A percentile compares a stretch with the other conserved stretches of the same genome.
Conservation (phyloP, 495 filamentous ascomycete genomes). For the Daldinia decipiens region DNA sequence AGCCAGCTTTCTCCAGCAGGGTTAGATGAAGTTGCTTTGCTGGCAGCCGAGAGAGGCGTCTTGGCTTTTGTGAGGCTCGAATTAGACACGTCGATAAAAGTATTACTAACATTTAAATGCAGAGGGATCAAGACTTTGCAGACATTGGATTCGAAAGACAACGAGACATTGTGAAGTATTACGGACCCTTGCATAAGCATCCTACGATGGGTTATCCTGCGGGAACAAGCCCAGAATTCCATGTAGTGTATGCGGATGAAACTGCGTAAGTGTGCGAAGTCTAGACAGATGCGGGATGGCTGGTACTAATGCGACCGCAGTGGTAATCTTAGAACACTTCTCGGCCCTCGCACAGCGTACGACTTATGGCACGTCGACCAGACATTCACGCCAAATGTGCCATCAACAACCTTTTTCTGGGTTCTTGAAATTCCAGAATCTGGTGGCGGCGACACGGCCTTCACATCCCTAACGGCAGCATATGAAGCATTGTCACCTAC, state of each 20-base stretch:
- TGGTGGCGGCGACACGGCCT: slow-evolving; percentile 72
- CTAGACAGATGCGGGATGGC: slow-evolving; percentile 48
- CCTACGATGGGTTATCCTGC: slow-evolving; percentile 25
- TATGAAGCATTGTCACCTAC: slow-evolving; percentile 66
- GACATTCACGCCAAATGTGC: slow-evolving; percentile 71
- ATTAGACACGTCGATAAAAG: neutral
- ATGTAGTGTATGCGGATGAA: slow-evolving; percentile 64
- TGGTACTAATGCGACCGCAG: slow-evolving; percentile 68
- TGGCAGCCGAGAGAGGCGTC: neutral
- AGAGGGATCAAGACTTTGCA: neutral
- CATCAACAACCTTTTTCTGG: slow-evolving; percentile 73
- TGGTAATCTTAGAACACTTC: slow-evolving; percentile 54
- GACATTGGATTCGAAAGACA: slow-evolving; percentile 63
- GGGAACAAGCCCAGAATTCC: slow-evolving; percentile 23
- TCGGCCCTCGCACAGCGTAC: slow-evolving; percentile 62
- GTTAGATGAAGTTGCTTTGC: neutral
- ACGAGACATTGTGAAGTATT: slow-evolving; percentile 45
- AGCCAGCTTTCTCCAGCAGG: neutral
- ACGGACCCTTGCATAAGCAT: slow-evolving; percentile 38
- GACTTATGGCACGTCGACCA: slow-evolving; percentile 74
- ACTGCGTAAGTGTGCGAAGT: slow-evolving; percentile 69
- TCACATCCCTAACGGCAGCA: slow-evolving; percentile 66
- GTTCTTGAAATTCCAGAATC: slow-evolving; percentile 64
- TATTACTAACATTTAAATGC: neutral
- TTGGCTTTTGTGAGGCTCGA: neutral